Percentiles rank a stretch among this genome's conserved stretches.
phyloP scores from a whole-genome alignment of 139 green algal genomes.

The Closterium sp. region DNA sequence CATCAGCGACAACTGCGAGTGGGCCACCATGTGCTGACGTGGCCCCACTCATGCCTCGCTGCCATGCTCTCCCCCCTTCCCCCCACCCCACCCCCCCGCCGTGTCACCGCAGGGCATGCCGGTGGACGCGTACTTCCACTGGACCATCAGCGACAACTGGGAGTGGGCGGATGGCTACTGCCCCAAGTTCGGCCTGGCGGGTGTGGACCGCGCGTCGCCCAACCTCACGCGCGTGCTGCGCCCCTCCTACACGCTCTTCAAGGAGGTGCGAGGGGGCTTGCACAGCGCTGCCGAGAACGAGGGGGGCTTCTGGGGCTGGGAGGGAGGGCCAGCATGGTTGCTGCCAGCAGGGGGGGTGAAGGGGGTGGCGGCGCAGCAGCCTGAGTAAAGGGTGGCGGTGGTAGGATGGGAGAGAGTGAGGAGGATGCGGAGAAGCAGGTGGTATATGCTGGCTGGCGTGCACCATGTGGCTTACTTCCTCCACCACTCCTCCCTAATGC shows the following conservation, averaged over 20 bases:
- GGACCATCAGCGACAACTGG: conserved; percentile 54
- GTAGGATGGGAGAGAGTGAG: no score
- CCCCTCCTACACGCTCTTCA: conserved; percentile 28
- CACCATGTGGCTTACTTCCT: no score
- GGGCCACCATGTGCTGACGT: conserved; percentile 41
- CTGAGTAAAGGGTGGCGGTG: no score
- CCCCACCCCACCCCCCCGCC: not conserved
- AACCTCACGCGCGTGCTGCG: conserved; percentile 15
- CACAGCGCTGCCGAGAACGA: not conserved
- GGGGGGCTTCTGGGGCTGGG: not conserved
- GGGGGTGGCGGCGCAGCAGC: no score
- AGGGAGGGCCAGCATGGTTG: not conserved
- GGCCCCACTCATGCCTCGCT: not conserved
- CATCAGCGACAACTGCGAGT: conserved; percentile 50
- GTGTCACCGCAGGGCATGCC: conserved; percentile 23
- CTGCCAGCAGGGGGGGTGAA: no score
- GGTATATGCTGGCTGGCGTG: not conserved
- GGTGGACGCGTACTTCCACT: conserved; percentile 43
- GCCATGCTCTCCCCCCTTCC: not conserved
- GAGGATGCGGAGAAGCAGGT: not conserved
- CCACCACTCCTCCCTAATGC: no score
- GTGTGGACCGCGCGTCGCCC: conserved; percentile 14
- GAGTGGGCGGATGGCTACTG: conserved; percentile 54
- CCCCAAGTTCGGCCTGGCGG: conserved; percentile 49
- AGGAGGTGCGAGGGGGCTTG: conserved; percentile 4